phyloP scores from a whole-genome alignment of 1,284 basidiomycete species.

The Ustilago crameri region DNA sequence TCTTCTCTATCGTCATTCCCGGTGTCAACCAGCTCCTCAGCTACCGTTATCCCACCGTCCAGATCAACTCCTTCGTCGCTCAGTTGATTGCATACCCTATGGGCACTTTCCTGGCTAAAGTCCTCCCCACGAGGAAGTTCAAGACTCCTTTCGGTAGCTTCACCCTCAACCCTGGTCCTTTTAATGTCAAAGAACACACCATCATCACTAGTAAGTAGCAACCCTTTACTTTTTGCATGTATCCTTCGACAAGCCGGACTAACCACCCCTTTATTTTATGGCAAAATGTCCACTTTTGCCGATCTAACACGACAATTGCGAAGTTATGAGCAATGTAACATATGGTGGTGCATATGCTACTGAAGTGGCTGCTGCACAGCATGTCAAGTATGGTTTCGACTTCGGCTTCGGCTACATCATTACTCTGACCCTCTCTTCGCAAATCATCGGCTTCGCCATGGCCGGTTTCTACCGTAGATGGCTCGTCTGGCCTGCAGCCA shows the following conservation, averaged over 20 bases:
- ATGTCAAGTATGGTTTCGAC: conserved; percentile 44
- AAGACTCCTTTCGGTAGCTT: conserved; percentile 51
- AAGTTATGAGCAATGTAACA: conserved; percentile 70
- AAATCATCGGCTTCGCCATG: conserved; percentile 66
- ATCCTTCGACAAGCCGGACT: no score
- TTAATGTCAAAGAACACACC: conserved; percentile 64
- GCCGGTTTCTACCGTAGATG: conserved; percentile 59
- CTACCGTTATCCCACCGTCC: conserved; percentile 60
- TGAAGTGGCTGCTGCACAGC: conserved; percentile 63
- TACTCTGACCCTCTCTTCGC: conserved; percentile 69
- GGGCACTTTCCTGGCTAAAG: conserved; percentile 45
- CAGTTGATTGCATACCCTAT: conserved; percentile 59
- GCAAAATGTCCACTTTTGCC: no score
- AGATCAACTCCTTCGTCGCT: conserved; percentile 54
- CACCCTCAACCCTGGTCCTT: conserved; percentile 63
- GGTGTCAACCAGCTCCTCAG: conserved; percentile 62
- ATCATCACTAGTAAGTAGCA: no score
- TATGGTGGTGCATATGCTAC: conserved; percentile 68
- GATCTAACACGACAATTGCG: no score
- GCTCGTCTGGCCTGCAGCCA: conserved; percentile 62
- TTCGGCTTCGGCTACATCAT: conserved; percentile 70
- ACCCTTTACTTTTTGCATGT: no score
- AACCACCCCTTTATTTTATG: no score
- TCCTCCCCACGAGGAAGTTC: conserved; percentile 53
- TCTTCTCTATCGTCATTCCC: conserved; percentile 60